phyloP scores from a whole-genome alignment of 352 stramenopile species.

The Achlya hypogyna region DNA sequence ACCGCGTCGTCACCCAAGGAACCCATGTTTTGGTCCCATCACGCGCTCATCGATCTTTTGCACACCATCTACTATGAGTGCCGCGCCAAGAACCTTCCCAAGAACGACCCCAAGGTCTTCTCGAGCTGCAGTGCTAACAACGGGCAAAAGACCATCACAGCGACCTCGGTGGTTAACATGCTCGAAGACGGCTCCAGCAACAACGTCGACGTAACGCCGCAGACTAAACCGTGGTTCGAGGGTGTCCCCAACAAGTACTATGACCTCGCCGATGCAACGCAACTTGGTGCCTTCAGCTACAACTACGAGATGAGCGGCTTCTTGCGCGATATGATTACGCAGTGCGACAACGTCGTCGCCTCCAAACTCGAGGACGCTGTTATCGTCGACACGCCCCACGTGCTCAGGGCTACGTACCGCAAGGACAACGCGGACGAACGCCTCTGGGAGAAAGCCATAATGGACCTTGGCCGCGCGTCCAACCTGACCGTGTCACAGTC shows the following conservation, averaged over 20 bases:
- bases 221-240: neutral
- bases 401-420: neutral
- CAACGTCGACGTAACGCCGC: constrained; percentile 23
- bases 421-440: neutral
- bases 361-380: neutral
- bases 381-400: neutral
- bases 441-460: neutral
- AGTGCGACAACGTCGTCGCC: constrained; percentile 37
- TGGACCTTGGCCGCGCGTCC: neutral
- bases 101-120: constrained; percentile 62
- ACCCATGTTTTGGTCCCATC: constrained; percentile 83
- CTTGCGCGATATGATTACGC: constrained; percentile 64
- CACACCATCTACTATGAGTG: constrained; percentile 84
- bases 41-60: constrained; percentile 71
- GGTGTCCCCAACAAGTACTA: constrained; percentile 42
- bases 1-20: no score
- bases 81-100: constrained; percentile 40
- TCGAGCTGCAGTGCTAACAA: constrained; percentile 35
- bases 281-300: constrained; percentile 73
- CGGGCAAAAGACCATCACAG: constrained; percentile 27
- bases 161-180: constrained; percentile 41
- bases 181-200: constrained; percentile 44
- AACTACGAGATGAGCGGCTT: constrained; percentile 77
- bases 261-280: constrained; percentile 59
- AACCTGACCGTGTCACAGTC: neutral